phyloP scores from a whole-genome alignment of 2,329 filamentous ascomycete species.

The Cercospora janseana region DNA sequence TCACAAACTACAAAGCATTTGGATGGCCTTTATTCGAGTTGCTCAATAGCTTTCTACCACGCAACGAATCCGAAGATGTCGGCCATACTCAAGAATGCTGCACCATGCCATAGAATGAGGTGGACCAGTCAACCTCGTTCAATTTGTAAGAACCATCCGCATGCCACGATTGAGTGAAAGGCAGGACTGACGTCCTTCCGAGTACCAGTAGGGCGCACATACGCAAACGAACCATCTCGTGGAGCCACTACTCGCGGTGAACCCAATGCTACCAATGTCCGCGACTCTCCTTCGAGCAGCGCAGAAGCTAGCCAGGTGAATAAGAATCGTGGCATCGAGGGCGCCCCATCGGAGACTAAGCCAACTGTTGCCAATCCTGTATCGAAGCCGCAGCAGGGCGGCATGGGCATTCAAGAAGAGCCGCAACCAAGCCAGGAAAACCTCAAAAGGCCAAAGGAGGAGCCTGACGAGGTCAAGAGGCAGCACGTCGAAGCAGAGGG shows the following conservation, averaged over 20 bases:
- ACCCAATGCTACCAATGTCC: background rate
- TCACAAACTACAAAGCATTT: background rate
- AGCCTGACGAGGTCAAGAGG: conserved; percentile 25
- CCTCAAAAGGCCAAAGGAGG: conserved; percentile 24
- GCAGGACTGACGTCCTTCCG: background rate
- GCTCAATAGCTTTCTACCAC: background rate
- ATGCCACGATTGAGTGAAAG: background rate
- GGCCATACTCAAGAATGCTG: background rate
- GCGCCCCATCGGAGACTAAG: background rate
- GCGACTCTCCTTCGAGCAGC: background rate
- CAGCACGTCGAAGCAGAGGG: conserved; percentile 26
- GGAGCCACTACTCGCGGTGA: background rate
- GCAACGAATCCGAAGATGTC: background rate
- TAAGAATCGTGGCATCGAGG: background rate
- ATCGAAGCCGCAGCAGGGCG: background rate
- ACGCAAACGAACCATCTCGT: background rate
- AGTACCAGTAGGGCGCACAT: too few relatives aligned
- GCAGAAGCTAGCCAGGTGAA: background rate
- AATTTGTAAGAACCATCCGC: too few relatives aligned
- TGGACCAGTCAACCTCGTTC: background rate
- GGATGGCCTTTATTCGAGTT: background rate
- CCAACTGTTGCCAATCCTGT: background rate
- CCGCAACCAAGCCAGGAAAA: conserved; percentile 15
- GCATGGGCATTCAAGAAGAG: background rate
- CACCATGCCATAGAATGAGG: too few relatives aligned